These are phyloP conservation scores for Sporormia fimetaria DNA, from an alignment of 495 filamentous ascomycete species.

Conservation along the genomic window DNA sequence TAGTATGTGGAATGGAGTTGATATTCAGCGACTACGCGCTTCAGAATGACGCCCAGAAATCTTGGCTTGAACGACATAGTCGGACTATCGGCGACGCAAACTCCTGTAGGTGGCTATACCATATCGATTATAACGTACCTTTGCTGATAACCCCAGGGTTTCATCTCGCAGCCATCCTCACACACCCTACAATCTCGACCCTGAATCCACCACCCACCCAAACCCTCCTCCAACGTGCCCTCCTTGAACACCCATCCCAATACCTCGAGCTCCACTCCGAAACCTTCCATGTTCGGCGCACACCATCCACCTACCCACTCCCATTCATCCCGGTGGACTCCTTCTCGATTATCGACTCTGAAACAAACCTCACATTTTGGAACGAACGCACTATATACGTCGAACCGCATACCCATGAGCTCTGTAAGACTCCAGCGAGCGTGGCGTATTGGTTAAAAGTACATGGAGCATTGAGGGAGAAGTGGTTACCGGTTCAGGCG, in stretches of 20 bases:
- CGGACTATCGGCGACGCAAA: constrained; percentile 28
- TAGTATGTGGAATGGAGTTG: constrained; percentile 31
- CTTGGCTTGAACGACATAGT: constrained; percentile 29
- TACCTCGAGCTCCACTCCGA: constrained; percentile 23
- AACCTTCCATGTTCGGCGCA: constrained; percentile 28
- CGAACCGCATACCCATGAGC: constrained; percentile 13
- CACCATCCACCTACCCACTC: constrained; percentile 9
- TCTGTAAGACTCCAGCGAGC: constrained; percentile 16
- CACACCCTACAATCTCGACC: constrained; percentile 26
- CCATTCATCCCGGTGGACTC: constrained; percentile 16
- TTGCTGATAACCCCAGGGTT: constrained; percentile 26
- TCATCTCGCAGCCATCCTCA: constrained; percentile 33
- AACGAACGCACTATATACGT: constrained; percentile 23
- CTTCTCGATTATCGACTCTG: constrained; percentile 6
- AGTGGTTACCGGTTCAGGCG: constrained; percentile 22
- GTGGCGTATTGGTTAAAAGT: constrained; percentile 14
- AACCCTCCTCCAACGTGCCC: constrained; percentile 25
- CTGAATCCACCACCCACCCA: constrained; percentile 29
- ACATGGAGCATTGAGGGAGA: constrained; percentile 8
- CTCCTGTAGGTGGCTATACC: constrained; percentile 25
- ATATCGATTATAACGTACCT: not conserved
- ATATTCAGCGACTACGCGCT: constrained; percentile 30
- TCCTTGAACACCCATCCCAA: not conserved
- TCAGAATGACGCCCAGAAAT: constrained; percentile 16
- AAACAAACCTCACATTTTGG: constrained; percentile 18